phyloP scores from a whole-genome alignment of 75 land plant genomes.

The Chamaecyparis obtusa region DNA sequence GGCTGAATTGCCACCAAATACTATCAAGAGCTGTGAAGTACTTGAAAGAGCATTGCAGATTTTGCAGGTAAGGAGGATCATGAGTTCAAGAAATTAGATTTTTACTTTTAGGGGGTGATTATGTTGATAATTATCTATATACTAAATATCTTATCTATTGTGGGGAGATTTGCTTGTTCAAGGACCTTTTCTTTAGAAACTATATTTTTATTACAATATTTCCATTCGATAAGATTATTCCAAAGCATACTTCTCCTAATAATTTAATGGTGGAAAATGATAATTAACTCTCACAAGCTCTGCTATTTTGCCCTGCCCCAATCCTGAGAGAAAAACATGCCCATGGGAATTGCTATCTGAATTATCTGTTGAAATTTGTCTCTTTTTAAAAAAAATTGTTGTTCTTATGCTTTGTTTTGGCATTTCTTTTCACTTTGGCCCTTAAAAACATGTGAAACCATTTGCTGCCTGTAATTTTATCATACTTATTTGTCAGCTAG shows the following conservation, averaged over 20 bases:
- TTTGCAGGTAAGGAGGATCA: conserved; percentile 53
- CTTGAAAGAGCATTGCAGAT: conserved; percentile 85
- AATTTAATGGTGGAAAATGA: neutral
- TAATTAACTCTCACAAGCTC: neutral
- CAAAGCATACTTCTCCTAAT: neutral
- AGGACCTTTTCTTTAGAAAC: neutral
- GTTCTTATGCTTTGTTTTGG: neutral
- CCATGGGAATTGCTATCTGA: neutral
- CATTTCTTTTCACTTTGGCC: neutral
- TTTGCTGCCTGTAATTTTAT: neutral
- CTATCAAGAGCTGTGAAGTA: conserved; percentile 68
- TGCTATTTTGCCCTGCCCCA: neutral
- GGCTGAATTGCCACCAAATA: conserved; percentile 79
- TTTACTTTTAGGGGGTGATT: neutral
- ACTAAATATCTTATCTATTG: neutral
- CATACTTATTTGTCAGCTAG: neutral
- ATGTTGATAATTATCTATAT: neutral
- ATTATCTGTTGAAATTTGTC: neutral
- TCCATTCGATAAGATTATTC: neutral
- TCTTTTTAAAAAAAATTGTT: neutral
- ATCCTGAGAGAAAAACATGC: neutral
- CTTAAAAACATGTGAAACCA: neutral
- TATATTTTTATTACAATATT: neutral
- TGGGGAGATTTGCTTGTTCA: neutral
- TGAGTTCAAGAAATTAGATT: neutral